Evolutionary conservation across 2,329 filamentous ascomycete genomes (phyloP), one percentile per base, ranked within the genome.

Genomic region (Teratosphaeria destructans): DNA sequence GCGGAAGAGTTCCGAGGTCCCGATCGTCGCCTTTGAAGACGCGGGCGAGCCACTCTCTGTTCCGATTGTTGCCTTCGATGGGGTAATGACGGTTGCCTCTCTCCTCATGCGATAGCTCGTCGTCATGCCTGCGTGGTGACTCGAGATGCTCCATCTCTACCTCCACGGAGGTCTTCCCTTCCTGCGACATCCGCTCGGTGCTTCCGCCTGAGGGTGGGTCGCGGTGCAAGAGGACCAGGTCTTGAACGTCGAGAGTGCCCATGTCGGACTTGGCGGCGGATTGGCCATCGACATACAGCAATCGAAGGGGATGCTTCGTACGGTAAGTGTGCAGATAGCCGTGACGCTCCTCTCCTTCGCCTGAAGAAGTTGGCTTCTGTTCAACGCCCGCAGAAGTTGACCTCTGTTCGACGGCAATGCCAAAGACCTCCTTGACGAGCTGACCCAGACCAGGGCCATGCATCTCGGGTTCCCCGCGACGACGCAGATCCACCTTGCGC

Each of bases 241-340:
- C 86, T 66, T 89, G 85, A 0, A 82, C 79, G 67, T 90, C 87
- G 2, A 89, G 76, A 0, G 86, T 88, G 3, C 87, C 87, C 67
- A 85, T 82, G 1, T 67, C 56, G 0, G 82, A 82, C 65, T 90
- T 90, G 1, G 79, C 87, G 0, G 85, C 87, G 2, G 82, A 81
- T 77, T 86, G 85, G 3, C 87, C 87, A 67, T 90, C 88, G 16
- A 90, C 70, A 66, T 89, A 88, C 3, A 90, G 73, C 3, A 89
- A 75, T 11, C 79, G 79, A 1, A 89, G 74, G 4, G 81, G 75
- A 14, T 81, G 78, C 1, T 74, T 79, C 3, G 85, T 80, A 6
- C 77, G 77, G 68, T 89, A 90, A 0, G 81, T 85, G 66, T 90
- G 87, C 1, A 90, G 75, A 65, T 85, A 88, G 7, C 87, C 86